phyloP scores from a whole-genome alignment of 148 eudicot species.

The Limonium bicolor region DNA sequence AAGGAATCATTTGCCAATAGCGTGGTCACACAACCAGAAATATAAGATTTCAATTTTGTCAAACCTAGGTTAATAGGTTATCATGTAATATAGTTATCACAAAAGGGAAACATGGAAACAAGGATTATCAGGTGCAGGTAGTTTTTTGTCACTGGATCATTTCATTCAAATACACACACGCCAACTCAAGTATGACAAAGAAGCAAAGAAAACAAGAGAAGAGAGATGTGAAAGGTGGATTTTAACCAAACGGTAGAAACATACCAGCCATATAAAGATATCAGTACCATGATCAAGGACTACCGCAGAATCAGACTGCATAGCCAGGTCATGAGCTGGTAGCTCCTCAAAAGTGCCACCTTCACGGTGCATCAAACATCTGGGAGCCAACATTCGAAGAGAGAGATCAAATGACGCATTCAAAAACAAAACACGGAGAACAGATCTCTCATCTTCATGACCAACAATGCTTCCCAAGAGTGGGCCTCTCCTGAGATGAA shows the following conservation, averaged over 20 bases:
- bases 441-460: slow-evolving; percentile 96
- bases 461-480: slow-evolving; percentile 76
- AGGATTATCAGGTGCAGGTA: no score
- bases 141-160: no score
- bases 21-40: no score
- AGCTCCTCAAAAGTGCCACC: slow-evolving; percentile 98
- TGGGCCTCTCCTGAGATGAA: slow-evolving; percentile 93
- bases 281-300: slow-evolving; percentile 99
- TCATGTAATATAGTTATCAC: no score
- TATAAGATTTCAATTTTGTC: no score
- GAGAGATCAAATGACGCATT: slow-evolving; percentile 96
- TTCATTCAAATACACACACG: no score
- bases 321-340: slow-evolving; percentile 90
- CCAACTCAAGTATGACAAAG: slow-evolving; percentile 1
- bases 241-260: no score
- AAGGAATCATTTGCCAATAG: no score
- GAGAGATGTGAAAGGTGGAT: no score
- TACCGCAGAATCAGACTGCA: slow-evolving; percentile 98
- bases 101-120: no score
- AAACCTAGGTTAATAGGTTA: no score
- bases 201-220: neutral
- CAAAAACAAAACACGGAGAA: slow-evolving; percentile 66
- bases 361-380: slow-evolving; percentile 94
- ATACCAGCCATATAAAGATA: slow-evolving; percentile 97
- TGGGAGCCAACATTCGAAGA: slow-evolving; percentile 85